phyloP scores from a whole-genome alignment of 371 early-diverging fungal species.

The Parasitella parasitica region DNA sequence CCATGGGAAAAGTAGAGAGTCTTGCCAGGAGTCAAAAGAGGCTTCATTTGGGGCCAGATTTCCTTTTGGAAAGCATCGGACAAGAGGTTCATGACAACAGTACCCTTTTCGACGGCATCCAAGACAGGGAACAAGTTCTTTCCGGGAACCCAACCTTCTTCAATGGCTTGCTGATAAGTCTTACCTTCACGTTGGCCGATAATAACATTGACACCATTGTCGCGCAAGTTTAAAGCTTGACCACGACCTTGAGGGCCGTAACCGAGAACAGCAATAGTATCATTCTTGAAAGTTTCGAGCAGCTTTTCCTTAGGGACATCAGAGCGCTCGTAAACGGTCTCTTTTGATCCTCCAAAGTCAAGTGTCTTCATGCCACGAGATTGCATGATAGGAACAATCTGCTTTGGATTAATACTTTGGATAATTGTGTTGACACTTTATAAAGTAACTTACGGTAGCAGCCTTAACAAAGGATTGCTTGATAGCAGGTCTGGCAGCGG shows the following conservation, averaged over 20 bases:
- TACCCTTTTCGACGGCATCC: conserved; percentile 89
- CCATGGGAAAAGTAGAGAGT: conserved; percentile 98
- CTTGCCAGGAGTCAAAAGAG: conserved; percentile 93
- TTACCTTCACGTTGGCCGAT: conserved; percentile 93
- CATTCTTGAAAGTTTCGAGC: conserved; percentile 87
- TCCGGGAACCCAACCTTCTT: conserved; percentile 96
- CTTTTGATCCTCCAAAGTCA: conserved; percentile 92
- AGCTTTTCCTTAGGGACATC: conserved; percentile 94
- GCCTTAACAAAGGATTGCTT: conserved; percentile 15
- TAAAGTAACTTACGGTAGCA: conserved; percentile 30
- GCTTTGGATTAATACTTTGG: not conserved
- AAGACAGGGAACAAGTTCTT: conserved; percentile 93
- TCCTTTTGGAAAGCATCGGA: conserved; percentile 96
- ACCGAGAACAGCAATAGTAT: conserved; percentile 94
- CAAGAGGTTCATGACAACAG: conserved; percentile 93
- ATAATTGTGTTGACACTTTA: no score
- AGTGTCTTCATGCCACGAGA: conserved; percentile 89
- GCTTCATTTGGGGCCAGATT: conserved; percentile 89
- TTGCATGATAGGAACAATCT: conserved; percentile 38
- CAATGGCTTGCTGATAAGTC: conserved; percentile 90
- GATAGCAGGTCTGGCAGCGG: conserved; percentile 24
- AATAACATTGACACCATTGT: conserved; percentile 95
- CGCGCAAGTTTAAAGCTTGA: conserved; percentile 94
- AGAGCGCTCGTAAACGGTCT: conserved; percentile 92
- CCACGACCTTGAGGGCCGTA: conserved; percentile 98